Base-by-base conservation (phyloP, 805 yeast genomes). In the Candida methanosorbosa region DNA sequence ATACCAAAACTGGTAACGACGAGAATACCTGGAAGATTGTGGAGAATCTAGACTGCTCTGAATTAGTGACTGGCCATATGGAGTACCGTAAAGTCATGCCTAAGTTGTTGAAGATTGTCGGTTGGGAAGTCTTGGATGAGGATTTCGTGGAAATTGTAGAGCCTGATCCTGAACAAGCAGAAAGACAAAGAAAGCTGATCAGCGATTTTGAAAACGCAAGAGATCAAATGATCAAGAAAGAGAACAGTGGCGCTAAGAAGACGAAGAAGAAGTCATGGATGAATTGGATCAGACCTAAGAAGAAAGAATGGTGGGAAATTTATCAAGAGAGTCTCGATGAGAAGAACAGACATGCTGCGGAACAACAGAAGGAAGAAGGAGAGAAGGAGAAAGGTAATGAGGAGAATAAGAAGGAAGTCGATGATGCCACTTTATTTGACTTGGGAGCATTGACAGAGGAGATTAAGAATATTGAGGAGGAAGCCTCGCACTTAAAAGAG, bases 1-100 rank as follows among this genome's bases (percentile, higher is more conserved):
- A 24, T 13, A 26, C 23, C 4, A 13, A 21, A 16, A 21, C 19
- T 14, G 14, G 15, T 14, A 21, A 29, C 13, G 32, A 29, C 11
- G 32, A 30, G 16, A 8, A 9, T 12, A 16, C 5, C 16, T 66
- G 71, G 18, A 17, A 18, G 5, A 83, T 80, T 0, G 66, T 92
- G 21, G 95, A 87, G 43, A 90, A 90, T 56, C 69, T 81, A 42
- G 94, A 92, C 51, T 85, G 94, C 49, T 83, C 97, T 0, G 86
- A 78, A 15, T 48, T 68, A 35, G 95, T 90, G 4, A 87, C 82
- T 40, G 98, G 98, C 1, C 98, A 92, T 62, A 85, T 92, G 96
- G 86, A 82, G n/a, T 92, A 92, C 59, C 81, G 98, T 62, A 81
- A 81, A 41, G 87, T 86, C 11, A 86, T 92, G 72, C 99, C 99